Conservation (phyloP, 306 rosid species). For the Alnus glutinosa region DNA sequence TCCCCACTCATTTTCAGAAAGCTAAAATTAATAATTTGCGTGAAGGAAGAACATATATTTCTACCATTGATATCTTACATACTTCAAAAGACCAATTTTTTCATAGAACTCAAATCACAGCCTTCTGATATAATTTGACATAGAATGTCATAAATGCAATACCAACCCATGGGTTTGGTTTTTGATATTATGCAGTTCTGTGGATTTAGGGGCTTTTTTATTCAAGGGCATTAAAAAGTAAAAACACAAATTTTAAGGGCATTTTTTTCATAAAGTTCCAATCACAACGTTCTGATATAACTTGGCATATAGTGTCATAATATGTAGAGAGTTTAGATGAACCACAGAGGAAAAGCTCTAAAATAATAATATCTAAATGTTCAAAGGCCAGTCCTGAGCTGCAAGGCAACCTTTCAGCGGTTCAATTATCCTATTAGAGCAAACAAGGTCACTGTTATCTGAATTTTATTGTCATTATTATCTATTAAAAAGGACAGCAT, state of each 20-base stretch:
- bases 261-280: neutral
- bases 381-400: neutral
- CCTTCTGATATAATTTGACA: no score
- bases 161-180: no score
- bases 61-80: no score
- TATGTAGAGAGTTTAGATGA: neutral
- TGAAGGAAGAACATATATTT: neutral
- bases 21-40: no score
- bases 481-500: neutral
- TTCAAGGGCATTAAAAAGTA: no score
- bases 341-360: conserved; percentile 1
- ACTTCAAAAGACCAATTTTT: no score
- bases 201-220: no score
- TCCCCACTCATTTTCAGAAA: neutral
- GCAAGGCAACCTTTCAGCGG: neutral
- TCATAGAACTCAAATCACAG: no score
- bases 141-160: no score
- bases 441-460: neutral
- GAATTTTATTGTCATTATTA: neutral
- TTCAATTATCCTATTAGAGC: neutral
- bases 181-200: no score
- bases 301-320: neutral
- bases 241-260: no score
- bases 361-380: neutral
- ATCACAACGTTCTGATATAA: neutral